Evolutionary conservation across 257 asterid genomes (phyloP).

Genomic region (Solanum bukasovii): DNA sequence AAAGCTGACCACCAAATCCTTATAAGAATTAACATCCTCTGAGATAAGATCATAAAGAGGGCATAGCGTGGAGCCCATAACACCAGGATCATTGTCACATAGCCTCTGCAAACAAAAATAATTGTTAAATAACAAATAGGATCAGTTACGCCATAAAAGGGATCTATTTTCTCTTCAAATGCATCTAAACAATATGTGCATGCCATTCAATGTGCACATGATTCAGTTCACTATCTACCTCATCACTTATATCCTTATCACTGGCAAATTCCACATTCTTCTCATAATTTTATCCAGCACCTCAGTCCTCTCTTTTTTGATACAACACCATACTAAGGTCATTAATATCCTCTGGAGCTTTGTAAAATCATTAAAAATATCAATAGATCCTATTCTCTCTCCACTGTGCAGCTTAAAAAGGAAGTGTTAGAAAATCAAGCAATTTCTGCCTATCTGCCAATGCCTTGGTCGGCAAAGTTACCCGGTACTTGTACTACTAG

Average conservation of each 20-base stretch:
- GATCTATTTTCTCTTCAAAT: background rate
- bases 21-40: constrained; percentile 60
- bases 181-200: background rate
- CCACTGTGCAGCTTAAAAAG: background rate
- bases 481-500: background rate
- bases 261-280: background rate
- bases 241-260: background rate
- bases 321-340: background rate
- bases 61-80: constrained; percentile 95
- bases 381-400: background rate
- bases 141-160: background rate
- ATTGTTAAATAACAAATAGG: background rate
- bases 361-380: background rate
- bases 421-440: background rate
- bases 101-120: constrained; percentile 54
- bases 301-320: background rate
- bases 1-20: constrained; percentile 81
- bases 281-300: background rate
- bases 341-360: background rate
- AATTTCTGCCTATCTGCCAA: background rate
- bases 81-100: constrained; percentile 96
- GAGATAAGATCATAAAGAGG: constrained; percentile 84
- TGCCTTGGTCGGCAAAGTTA: background rate
- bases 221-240: background rate
- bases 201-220: background rate